phyloP scores from a whole-genome alignment of 148 eudicot genomes.

The Nepenthes mirabilis region DNA sequence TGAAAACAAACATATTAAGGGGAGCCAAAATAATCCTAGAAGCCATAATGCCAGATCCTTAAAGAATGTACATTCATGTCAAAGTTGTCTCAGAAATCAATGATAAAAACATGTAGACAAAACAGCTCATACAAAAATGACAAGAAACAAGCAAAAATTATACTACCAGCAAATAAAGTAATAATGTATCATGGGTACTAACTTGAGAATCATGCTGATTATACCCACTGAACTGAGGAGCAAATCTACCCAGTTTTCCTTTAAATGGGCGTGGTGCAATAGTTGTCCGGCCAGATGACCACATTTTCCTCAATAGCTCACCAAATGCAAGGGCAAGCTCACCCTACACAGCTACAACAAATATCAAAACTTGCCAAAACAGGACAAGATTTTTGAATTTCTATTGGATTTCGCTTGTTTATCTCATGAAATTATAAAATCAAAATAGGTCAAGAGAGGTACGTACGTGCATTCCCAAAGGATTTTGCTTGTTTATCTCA shows the following conservation, averaged over 20 bases:
- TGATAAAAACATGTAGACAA: too few relatives aligned
- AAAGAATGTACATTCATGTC: too few relatives aligned
- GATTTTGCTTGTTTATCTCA: slow-evolving; percentile 86
- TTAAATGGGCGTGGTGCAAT: slow-evolving; percentile 87
- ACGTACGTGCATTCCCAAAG: slow-evolving; percentile 84
- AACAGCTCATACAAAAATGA: neutral
- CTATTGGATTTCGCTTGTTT: too few relatives aligned
- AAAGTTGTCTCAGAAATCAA: too few relatives aligned
- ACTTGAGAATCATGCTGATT: slow-evolving; percentile 99
- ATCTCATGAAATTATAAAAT: neutral
- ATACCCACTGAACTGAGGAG: slow-evolving; percentile 98
- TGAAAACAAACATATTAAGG: too few relatives aligned
- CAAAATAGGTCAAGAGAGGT: slow-evolving; percentile 1
- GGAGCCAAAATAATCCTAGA: too few relatives aligned
- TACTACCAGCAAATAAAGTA: neutral
- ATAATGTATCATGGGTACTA: slow-evolving; percentile 9
- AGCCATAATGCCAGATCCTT: too few relatives aligned
- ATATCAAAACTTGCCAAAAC: slow-evolving; percentile 6
- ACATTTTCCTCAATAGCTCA: slow-evolving; percentile 73
- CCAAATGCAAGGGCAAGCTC: slow-evolving; percentile 99
- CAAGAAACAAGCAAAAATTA: neutral
- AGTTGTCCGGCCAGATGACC: slow-evolving; percentile 66
- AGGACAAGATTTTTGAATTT: too few relatives aligned
- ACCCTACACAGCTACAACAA: slow-evolving; percentile 45
- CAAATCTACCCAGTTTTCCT: slow-evolving; percentile 89